Conservation (phyloP, 2,329 filamentous ascomycete species). For the Acrocalymma vagum region DNA sequence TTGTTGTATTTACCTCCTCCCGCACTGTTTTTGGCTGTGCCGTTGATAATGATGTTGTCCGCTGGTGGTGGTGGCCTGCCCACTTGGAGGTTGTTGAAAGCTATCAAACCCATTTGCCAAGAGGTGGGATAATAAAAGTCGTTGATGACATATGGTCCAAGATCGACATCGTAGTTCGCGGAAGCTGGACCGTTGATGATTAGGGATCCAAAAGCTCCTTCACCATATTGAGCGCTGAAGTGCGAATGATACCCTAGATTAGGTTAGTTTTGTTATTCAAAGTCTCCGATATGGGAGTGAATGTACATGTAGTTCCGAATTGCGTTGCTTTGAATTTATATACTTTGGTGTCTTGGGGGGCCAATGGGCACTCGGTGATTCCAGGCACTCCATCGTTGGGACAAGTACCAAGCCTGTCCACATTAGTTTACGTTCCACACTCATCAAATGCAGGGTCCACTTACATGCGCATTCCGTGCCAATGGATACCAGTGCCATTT, state of each 20-base stretch:
- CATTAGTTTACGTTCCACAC: too few species aligned
- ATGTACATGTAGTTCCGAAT: constrained; percentile 36
- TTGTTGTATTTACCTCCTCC: constrained; percentile 30
- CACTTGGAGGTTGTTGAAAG: constrained; percentile 39
- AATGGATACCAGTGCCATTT: constrained; percentile 69
- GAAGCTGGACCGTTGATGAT: constrained; percentile 51
- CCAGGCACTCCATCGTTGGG: constrained; percentile 64
- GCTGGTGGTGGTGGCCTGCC: constrained; percentile 25
- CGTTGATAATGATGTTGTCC: constrained; percentile 30
- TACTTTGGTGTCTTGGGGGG: constrained; percentile 49
- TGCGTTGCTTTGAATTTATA: constrained; percentile 32
- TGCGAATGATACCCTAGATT: constrained; percentile 43
- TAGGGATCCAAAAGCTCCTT: constrained; percentile 48
- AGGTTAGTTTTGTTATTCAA: too few species aligned
- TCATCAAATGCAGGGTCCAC: too few species aligned
- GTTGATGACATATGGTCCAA: constrained; percentile 64
- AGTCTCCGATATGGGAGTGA: too few species aligned
- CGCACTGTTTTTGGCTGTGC: constrained; percentile 24
- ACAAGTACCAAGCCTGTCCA: too few species aligned
- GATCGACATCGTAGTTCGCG: constrained; percentile 62
- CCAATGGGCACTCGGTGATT: constrained; percentile 62
- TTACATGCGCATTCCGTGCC: constrained; percentile 63
- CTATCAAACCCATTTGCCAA: constrained; percentile 26
- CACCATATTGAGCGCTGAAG: constrained; percentile 49
- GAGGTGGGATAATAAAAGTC: constrained; percentile 66